Evolutionary conservation across 371 early-diverging fungal species (phyloP), one percentile per base, ranked within the genome.

Genomic region (Mortierella sp.): DNA sequence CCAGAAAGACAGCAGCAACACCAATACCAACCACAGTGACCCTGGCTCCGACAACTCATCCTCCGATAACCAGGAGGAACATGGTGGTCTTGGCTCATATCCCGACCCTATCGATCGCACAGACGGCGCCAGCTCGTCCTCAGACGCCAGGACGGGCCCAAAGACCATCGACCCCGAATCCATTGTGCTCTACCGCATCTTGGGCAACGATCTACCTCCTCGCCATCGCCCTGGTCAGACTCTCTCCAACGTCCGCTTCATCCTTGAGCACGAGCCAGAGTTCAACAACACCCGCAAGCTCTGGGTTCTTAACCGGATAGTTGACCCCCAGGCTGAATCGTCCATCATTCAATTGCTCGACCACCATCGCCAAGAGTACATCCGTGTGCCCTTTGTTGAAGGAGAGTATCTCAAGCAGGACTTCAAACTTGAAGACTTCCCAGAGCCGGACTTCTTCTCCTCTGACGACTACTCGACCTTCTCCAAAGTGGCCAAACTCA

Each of bases 201-300:
- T 94, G 70, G 94, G 94, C 64, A 94, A 94, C 74, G 94, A 94
- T 72, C 81, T 94, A 21, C 94, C 94, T 5, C 94, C 94, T 71
- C 90, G 94, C 6, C 94, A 94, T 79, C 91, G 92, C 48, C 89
- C 91, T 73, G 93, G 92, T 8, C 94, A 94, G 74, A 93, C 93
- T 2, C 84, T 94, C 9, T 91, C 92, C 31, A 94, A 94, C 64
- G 88, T 94, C 4, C 91, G 91, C 43, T 93, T 94, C 73, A 93
- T 94, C 72, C 79, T 94, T 44, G 91, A 94, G 43, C 91, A 94
- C 76, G 94, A 94, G 76, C 91, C 91, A 5, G 76, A 81, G 64
- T 94, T 93, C 75, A 90, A 91, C 46, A 90, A 92, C 74, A 93
- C 93, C 0, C 87, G 89, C 40, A 94, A 94, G 74, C 80, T 92